phyloP scores from a whole-genome alignment of 1,139 yeast species.

The Scheffersomyces titani region DNA sequence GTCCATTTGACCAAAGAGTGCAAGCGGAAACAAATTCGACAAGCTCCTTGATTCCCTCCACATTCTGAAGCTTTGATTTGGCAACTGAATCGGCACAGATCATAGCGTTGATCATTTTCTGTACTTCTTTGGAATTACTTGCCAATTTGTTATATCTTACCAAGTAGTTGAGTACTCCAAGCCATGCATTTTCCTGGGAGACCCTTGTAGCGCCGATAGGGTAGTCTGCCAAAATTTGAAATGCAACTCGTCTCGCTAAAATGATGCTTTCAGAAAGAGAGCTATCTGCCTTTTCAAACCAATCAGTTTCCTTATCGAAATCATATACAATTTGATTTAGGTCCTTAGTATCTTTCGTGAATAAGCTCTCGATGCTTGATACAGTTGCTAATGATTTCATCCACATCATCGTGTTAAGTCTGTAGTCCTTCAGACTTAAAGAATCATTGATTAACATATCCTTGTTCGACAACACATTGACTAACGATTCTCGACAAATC shows the following conservation, averaged over 20 bases:
- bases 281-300: constrained; percentile 43
- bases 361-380: constrained; percentile 22
- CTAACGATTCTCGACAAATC: constrained; percentile 19
- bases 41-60: constrained; percentile 20
- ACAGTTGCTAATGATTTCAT: constrained; percentile 39
- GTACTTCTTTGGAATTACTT: constrained; percentile 35
- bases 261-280: constrained; percentile 40
- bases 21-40: constrained; percentile 53
- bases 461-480: constrained; percentile 17
- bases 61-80: constrained; percentile 15
- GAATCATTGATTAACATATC: constrained; percentile 6
- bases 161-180: constrained; percentile 40
- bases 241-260: constrained; percentile 36
- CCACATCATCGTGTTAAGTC: constrained; percentile 23
- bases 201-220: neutral
- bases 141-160: constrained; percentile 42
- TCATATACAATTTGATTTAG: constrained; percentile 5
- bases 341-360: constrained; percentile 3
- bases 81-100: constrained; percentile 44
- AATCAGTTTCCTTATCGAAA: constrained; percentile 20
- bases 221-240: constrained; percentile 24
- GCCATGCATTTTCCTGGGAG: constrained; percentile 15
- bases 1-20: constrained; percentile 61
- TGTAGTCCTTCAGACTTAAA: constrained; percentile 17
- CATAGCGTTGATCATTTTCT: constrained; percentile 53